Evolutionary conservation across 2,329 filamentous ascomycete species (phyloP), one percentile per base, ranked within the genome.

Genomic region (Neoscytalidium dimidiatum): DNA sequence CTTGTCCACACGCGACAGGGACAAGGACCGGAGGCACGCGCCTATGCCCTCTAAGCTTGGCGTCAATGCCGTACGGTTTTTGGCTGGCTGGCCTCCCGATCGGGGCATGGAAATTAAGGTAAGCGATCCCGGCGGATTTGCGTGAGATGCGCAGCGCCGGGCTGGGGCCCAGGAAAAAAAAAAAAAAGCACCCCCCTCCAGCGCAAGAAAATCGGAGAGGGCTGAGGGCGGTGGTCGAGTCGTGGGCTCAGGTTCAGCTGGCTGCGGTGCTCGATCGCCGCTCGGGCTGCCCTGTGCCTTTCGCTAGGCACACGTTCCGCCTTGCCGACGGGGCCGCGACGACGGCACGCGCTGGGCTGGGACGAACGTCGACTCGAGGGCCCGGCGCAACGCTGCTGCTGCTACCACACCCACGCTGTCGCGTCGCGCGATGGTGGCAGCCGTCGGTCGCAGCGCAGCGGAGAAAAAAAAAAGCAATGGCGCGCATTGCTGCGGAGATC

Each of bases 21-120:
- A 44, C 53, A 35, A 43, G 53, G 53, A 38, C 53, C 23, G 23
- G 38, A 21, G 38, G 38, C 38, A 46, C 28, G 56, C 56, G 41
- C 49, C 26, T 31, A 46, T 29, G 26, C 53, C 53, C 7, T 29
- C 57, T 33, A 23, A 19, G 21, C 58, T 62, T 62, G 58, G 58
- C 46, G 58, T 62, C 58, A 62, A 62, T 62, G 58, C 56, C 28
- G 56, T 23, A 33, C 56, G 21, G 26, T 21, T 60, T 46, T 33
- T 48, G 56, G 56, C 56, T 60, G 56, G 56, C 58, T 62, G 58
- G 58, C 23, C 19, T 62, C 58, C 43, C 28, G 58, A 62, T 62
- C 44, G 58, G 51, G 58, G 43, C 44, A 51, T 62, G 58, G 44
- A 62, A 51, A 62, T 62, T 62, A 62, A 62, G 58, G 58, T 49